Base-by-base conservation (phyloP, 163 green algal genomes). In the Volvox carteri region DNA sequence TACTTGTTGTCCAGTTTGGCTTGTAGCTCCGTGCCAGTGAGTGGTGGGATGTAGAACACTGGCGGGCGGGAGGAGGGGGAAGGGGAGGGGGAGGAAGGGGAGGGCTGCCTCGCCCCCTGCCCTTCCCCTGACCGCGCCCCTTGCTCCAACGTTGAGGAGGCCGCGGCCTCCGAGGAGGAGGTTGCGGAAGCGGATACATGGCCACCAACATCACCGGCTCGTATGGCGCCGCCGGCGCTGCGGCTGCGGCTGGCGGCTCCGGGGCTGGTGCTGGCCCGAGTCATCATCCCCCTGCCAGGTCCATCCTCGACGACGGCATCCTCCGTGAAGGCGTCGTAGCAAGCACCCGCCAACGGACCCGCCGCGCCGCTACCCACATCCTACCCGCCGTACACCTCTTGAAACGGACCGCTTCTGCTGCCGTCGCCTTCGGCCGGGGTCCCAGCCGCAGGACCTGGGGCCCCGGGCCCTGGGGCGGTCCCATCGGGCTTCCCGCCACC, bases 1-100 rank as follows among this genome's bases (percentile, higher is more conserved):
- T 67, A 87, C 79, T 78, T 87, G 42, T 33, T 35, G 19, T 67
- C 33, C 30, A 87, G 79, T 33, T 46, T 50, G 79, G n/a, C 79
- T 42, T 56, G 23, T 42, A 87, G 79, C 60, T 87, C 79, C 6
- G 79, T 70, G 62, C 79, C 79, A 8, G 79, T 87, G 23, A 87
- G 62, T 23, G 79, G 62, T 3, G 79, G 79, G 9, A 87, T 4
- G 79, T 56, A 78, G n/a, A 87, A 67, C 25, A 87, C 79, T 4
- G 79, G 44, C n/a, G 41, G 58, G 2, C 78, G 56, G 39, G 73
- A 58, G 39, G 18, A 23, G 42, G 7, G 16, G 16, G 25, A 18
- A 39, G 68, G 9, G 56, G 56, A 19, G 16, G 56, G 19, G 14
- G 56, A 8, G n/a, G n/a, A n/a, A n/a, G n/a, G n/a, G n/a, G n/a